Conservation (phyloP, 2,329 filamentous ascomycete genomes). For the Venturia oleaginea region DNA sequence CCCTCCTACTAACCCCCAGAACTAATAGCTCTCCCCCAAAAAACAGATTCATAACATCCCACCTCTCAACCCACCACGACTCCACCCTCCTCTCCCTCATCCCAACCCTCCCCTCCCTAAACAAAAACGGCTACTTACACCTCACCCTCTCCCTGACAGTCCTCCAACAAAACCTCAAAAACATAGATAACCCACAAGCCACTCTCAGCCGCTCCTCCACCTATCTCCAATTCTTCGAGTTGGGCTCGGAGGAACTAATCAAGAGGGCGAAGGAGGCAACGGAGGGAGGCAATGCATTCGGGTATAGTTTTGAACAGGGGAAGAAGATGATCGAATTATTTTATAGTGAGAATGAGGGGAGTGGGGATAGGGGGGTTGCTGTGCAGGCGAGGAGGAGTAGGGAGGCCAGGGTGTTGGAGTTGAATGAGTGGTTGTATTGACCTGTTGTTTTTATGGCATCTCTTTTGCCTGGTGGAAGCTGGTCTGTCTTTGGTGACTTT, state of each 20-base stretch:
- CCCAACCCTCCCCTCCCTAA: conserved; percentile 69
- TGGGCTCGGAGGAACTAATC: conserved; percentile 57
- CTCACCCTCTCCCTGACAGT: conserved; percentile 94
- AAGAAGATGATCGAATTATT: conserved; percentile 33
- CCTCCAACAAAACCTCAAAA: conserved; percentile 92
- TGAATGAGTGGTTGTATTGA: conserved; percentile 12
- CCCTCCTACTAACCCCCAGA: neutral
- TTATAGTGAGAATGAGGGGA: conserved; percentile 44
- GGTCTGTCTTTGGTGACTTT: neutral
- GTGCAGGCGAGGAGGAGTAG: conserved; percentile 59
- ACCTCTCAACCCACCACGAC: conserved; percentile 71
- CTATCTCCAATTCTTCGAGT: conserved; percentile 61
- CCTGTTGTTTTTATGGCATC: neutral
- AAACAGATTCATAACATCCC: conserved; percentile 63
- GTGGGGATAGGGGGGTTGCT: conserved; percentile 58
- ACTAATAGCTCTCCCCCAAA: too few species aligned
- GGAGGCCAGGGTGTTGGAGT: conserved; percentile 40
- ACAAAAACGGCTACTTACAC: conserved; percentile 69
- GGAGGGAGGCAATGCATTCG: conserved; percentile 28
- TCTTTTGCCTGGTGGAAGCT: neutral
- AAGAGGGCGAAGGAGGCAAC: conserved; percentile 54
- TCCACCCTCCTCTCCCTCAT: conserved; percentile 66
- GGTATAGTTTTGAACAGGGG: conserved; percentile 30
- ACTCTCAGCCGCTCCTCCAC: conserved; percentile 53
- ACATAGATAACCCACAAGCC: conserved; percentile 62